Base-by-base conservation (phyloP, 768 basidiomycete genomes). In the Leccinum variicolor region DNA sequence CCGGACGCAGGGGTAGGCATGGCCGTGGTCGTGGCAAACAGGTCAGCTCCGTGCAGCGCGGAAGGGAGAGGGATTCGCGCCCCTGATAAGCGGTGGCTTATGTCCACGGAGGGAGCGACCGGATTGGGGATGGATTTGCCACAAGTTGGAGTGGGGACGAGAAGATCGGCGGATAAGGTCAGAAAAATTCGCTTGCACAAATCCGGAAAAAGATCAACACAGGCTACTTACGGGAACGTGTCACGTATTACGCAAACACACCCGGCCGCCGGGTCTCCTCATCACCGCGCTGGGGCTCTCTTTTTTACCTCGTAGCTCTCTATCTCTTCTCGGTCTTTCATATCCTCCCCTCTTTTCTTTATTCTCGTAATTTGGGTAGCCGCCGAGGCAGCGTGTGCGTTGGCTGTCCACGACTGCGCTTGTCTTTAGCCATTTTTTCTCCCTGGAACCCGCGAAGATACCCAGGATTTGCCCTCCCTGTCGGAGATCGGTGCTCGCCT, bases 111-210 rank as follows among this genome's bases (percentile, higher is more conserved):
- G 59, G 53, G 23, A 5, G 15, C 3, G 31, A 6, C 64, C 60
- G 17, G 17, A 62, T 66, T 60, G 49, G 56, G 64, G 39, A 64
- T 66, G 53, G 71, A 63, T 64, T 62, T 64, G 23, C 68, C 71
- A 60, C 63, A 69, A 60, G 41, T 39, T 39, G 28, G 43, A 29
- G 23, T 48, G 34, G 41, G 63, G 62, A 73, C 70, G 70, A 73
- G 56, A 60, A 72, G 70, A 72, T 72, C 70, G 70, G 72, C 70
- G 68, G 70, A 73, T 69, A 73, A 70, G 68, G 66, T 71, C 64
- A 73, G 58, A 62, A 49, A 41, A 60, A 58, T 21, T 57, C 56
- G 53, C 50, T 5, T 53, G 21, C 17, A 33, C 62, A 11, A 41
- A 66, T 58, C 43, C 31, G 63, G 70, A 41, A 71, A 39, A 73